These are phyloP conservation scores for Phytopythium chamaehyphon DNA, from an alignment of 352 stramenopile species.

Conservation along the genomic window DNA sequence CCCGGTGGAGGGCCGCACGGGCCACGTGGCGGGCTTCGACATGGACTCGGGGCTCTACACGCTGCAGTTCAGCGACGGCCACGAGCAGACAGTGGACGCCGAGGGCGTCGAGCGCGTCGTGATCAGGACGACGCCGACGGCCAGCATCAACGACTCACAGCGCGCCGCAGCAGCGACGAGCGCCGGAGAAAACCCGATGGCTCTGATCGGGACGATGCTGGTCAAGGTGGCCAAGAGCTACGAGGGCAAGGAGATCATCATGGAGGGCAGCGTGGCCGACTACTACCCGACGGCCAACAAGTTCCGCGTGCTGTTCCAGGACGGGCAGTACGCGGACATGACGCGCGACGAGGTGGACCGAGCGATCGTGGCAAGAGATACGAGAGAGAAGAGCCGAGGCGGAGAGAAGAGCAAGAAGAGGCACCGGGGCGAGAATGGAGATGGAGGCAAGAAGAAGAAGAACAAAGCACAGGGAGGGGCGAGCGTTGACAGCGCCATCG, in stretches of 20 bases:
- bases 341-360: conserved; percentile 29
- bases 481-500: conserved; percentile 5
- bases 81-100: conserved; percentile 30
- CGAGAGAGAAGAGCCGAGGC: not conserved
- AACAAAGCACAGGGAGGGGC: conserved; percentile 8
- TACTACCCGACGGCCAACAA: conserved; percentile 37
- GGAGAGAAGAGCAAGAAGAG: not conserved
- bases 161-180: not conserved
- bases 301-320: conserved; percentile 43
- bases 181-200: conserved; percentile 28
- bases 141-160: not conserved
- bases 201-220: conserved; percentile 32
- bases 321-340: conserved; percentile 44
- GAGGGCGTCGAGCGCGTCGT: conserved; percentile 29
- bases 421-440: conserved; percentile 7
- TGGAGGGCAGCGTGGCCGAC: conserved; percentile 36
- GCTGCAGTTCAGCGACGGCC: conserved; percentile 48
- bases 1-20: conserved; percentile 54
- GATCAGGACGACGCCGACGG: conserved; percentile 18
- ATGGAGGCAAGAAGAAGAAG: conserved; percentile 17
- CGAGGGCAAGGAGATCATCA: conserved; percentile 32
- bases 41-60: conserved; percentile 34
- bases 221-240: conserved; percentile 46
- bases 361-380: conserved; percentile 6
- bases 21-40: conserved; percentile 44